Evolutionary conservation across 495 filamentous ascomycete species (phyloP), one percentile per base, ranked within the genome.

Genomic region (Aspergillus funiculosus): DNA sequence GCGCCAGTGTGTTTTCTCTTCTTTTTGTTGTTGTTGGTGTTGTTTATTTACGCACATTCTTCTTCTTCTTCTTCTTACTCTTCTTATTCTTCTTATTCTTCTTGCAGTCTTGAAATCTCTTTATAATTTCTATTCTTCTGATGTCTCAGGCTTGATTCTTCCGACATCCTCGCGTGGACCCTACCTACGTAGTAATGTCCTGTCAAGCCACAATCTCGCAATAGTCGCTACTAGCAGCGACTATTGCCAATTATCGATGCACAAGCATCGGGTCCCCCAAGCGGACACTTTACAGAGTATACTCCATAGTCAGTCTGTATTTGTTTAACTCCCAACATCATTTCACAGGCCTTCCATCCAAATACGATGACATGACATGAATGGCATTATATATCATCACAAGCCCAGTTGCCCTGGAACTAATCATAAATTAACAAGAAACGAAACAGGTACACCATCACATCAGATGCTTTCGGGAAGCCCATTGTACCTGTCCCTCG

Each of bases 201-300:
- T 29, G 10, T 10, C 24, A 13, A 41, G 25, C 39, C 5, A n/a
- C n/a, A 11, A 29, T 28, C 14, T 29, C 28, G 14, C 31, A 35
- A 32, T 26, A 27, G 34, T 43, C 35, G 41, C 48, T 9, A 7
- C 42, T 37, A 46, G 35, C 29, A 25, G 26, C n/a, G 17, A 51
- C 48, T 51, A 56, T 48, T 56, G 49, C 31, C 48, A 48, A 52
- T 50, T 26, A 50, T 54, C 43, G 26, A 47, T 40, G 36, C 37
- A 26, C 24, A n/a, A 37, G 29, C 24, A 29, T 18, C 19, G 13
- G 8, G 28, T 46, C 31, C 31, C 27, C 15, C 10, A 26, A 8
- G 14, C 21, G 15, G 13, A 43, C 6, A 22, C 21, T 43, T 39
- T 32, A n/a, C n/a, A n/a, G n/a, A n/a, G n/a, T n/a, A n/a, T n/a